Base-by-base conservation (phyloP, 345 rosid genomes). In the Eucalyptus cloeziana region DNA sequence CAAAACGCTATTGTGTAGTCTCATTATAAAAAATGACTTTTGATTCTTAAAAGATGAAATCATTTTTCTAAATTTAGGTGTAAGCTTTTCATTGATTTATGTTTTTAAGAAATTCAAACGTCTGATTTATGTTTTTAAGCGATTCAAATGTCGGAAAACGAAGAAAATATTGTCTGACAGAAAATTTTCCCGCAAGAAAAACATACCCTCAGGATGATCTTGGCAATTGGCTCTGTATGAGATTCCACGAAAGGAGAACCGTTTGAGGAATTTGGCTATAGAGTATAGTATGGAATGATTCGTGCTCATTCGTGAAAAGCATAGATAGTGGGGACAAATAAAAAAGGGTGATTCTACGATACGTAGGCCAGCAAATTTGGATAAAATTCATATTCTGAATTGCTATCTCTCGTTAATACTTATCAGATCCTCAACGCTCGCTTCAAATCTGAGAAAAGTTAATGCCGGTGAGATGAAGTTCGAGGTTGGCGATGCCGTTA, bases 101-200 rank as follows among this genome's bases (percentile, higher is more conserved):
- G 33, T 67, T 67, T 31, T 31, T 8, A n/a, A 64, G 76, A 1
- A 3, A n/a, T 15, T 4, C 69, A 11, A 27, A 12, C 8, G 0
- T 6, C 2, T 31, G 37, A 2, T 67, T 67, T 16, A 31, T 67
- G 33, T 67, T 67, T 31, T 31, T 8, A n/a, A 64, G 76, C 2
- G 2, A n/a, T 15, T 4, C 69, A 11, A 27, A 12, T 2, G 0
- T 6, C 2, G 0, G 2, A 60, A 12, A 60, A 60, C 14, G 4
- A 60, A 13, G 7, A 60, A 60, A 25, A 24, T 2, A 58, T 5
- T 60, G 6, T 58, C 13, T 1, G 4, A 60, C 37, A 64, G 3
- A 31, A 31, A 16, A 7, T 67, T 31, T 69, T 31, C 17, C 5
- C 1, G 4, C 43, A 67, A 31, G 5, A 67, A 10, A n/a, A 67